Conservation (phyloP, 169 alveolate genomes). For the Besnoitia besnoiti region DNA sequence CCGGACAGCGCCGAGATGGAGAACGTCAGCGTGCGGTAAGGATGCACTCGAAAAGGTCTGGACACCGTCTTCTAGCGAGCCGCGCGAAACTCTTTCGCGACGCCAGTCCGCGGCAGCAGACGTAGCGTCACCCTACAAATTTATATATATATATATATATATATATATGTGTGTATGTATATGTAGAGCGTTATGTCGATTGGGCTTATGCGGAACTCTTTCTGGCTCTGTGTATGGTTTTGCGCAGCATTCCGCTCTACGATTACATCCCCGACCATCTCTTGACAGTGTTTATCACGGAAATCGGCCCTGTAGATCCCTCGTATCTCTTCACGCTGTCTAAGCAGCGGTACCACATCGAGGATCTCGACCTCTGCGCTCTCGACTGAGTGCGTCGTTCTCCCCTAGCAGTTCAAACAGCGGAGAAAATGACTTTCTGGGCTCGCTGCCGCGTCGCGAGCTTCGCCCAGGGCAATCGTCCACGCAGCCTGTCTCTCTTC, state of each 20-base stretch:
- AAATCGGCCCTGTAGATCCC: slow-evolving; percentile 40
- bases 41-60: neutral
- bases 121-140: neutral
- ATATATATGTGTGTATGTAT: too few species aligned
- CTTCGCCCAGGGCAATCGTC: too few species aligned
- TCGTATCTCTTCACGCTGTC: slow-evolving; percentile 26
- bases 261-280: slow-evolving; percentile 40
- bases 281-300: slow-evolving; percentile 42
- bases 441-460: too few species aligned
- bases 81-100: too few species aligned
- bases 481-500: too few species aligned
- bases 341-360: slow-evolving; percentile 45
- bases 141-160: too few species aligned
- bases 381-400: slow-evolving; percentile 8
- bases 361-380: slow-evolving; percentile 29
- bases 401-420: too few species aligned
- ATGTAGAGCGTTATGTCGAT: neutral
- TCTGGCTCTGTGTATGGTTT: neutral
- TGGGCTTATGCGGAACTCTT: neutral
- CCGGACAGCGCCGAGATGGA: slow-evolving; percentile 33
- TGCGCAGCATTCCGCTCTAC: slow-evolving; percentile 34
- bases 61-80: too few species aligned
- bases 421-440: too few species aligned
- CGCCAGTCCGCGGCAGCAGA: neutral
- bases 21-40: slow-evolving; percentile 43